Conservation (phyloP, 208 protist species). For the Trypanosoma lewisi region DNA sequence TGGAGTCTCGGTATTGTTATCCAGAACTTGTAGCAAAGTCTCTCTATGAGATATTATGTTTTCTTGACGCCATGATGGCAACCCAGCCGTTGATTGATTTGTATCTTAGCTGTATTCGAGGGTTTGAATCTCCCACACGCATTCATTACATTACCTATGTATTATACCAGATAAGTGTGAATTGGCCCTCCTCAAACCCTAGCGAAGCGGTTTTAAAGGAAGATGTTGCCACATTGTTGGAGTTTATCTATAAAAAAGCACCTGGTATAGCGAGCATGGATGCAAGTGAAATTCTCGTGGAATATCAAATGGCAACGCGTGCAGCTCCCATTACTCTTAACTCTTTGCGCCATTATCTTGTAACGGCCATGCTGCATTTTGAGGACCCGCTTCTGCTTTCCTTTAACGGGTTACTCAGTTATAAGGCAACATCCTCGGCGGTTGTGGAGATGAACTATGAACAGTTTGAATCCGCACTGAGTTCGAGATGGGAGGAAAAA, state of each 20-base stretch:
- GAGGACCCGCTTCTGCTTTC: slow-evolving; percentile 80
- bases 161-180: slow-evolving; percentile 79
- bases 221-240: slow-evolving; percentile 70
- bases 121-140: slow-evolving; percentile 75
- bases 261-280: slow-evolving; percentile 54
- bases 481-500: slow-evolving; percentile 56
- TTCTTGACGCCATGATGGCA: slow-evolving; percentile 62
- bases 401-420: slow-evolving; percentile 72
- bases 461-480: slow-evolving; percentile 51
- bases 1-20: slow-evolving; percentile 81
- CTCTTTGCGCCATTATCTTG: slow-evolving; percentile 72
- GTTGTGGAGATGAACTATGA: slow-evolving; percentile 69
- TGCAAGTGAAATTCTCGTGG: slow-evolving; percentile 53
- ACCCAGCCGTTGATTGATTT: slow-evolving; percentile 55
- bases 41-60: slow-evolving; percentile 89
- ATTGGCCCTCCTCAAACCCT: slow-evolving; percentile 79
- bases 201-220: slow-evolving; percentile 49
- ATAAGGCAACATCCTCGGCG: slow-evolving; percentile 33
- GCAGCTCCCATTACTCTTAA: slow-evolving; percentile 68
- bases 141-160: slow-evolving; percentile 84
- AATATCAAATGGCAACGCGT: slow-evolving; percentile 80
- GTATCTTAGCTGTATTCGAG: slow-evolving; percentile 80
- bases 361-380: slow-evolving; percentile 68
- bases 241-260: slow-evolving; percentile 74
- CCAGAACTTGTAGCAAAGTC: slow-evolving; percentile 87